Base-by-base conservation (phyloP, 169 alveolate species). In the Cryptosporidium meleagridis region DNA sequence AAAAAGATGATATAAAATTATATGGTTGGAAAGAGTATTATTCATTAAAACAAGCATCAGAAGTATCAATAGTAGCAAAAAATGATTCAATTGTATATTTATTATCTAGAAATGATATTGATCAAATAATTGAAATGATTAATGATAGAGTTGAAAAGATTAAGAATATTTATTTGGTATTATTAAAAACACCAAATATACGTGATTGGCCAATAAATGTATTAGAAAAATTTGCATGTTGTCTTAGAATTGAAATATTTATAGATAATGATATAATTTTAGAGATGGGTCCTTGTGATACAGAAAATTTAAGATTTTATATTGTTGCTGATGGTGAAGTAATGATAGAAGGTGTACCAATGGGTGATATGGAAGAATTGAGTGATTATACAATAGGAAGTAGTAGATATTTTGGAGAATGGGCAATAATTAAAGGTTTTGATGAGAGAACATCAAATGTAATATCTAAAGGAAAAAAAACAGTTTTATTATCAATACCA, bases 281-380 rank as follows among this genome's bases (percentile, higher is more conserved):
- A 39, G 86, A 73, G n/a, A 58, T 73, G 70, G 86, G 86, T 55
- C 86, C 86, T 18, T 73, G 86, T 26, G 70, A 73, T 55, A 33
- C n/a, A 41, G 55, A 73, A 10, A 59, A 26, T 2, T 35, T 73
- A 53, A 73, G 44, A 41, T 73, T 73, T 33, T 73, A 73, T 52
- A 39, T 73, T 33, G 70, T 73, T 29, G 86, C 70, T 14, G 65
- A 73, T 29, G 86, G 86, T 39, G 71, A 53, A 23, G 86, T 73
- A 21, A 2, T 41, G n/a, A 53, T 73, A 35, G 59, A 55, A 35
- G 86, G 71, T n/a, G 58, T 73, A 58, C 86, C 86, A 33, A n/a
- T 73, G 26, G 86, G 71, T 35, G 86, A 73, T 73, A 59, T 55
- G 71, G 86, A 73, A 23, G 71, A 53, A 33, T 33, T 59, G 26